Base-by-base conservation (phyloP, 2,329 filamentous ascomycete genomes). In the Ophiostoma quercus region DNA sequence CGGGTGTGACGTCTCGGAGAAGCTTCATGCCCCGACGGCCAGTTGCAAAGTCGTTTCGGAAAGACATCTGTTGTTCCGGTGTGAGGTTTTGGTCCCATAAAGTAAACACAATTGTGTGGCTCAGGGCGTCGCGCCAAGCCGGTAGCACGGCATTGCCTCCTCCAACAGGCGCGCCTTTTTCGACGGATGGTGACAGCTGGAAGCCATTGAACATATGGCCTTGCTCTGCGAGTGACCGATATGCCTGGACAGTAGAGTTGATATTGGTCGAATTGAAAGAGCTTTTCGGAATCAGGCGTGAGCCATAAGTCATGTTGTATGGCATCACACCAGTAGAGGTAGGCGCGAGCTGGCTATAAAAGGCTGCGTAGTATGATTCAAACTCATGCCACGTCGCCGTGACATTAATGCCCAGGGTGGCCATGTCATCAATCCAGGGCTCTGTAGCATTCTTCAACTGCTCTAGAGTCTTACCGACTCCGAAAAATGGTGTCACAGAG, bases 101-200 rank as follows among this genome's bases (percentile, higher is more conserved):
- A 12, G n/a, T n/a, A 57, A 57, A 57, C n/a, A 82, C 79, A 68
- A 83, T 77, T 22, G 79, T 79, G 32, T 79, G 75, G 71, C 77
- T 80, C 37, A 71, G 57, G 6, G 72, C 69, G 4, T 69, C 66
- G 25, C 71, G 71, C 72, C 72, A 73, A 11, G 69, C 72, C 11
- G 71, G 71, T 25, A 72, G 66, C 9, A 73, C 70, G 0, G 69
- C 67, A 37, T 71, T 73, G 43, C 65, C 60, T 16, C 67, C 68
- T 1, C 69, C 69, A 3, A 71, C 60, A 5, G 69, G 69, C 60
- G 25, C n/a, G 1, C 69, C 60, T 54, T 70, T 47, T 8, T 47
- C 43, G 14, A 14, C 43, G 16, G 14, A 19, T 8, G 43, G 43
- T 19, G 43, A n/a, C 43, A 47, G 43, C 7, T 12, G 22, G n/a